These are phyloP conservation scores for Dictyostelium discoideum DNA, from an alignment of 78 protist genomes.

Conservation along the genomic window DNA sequence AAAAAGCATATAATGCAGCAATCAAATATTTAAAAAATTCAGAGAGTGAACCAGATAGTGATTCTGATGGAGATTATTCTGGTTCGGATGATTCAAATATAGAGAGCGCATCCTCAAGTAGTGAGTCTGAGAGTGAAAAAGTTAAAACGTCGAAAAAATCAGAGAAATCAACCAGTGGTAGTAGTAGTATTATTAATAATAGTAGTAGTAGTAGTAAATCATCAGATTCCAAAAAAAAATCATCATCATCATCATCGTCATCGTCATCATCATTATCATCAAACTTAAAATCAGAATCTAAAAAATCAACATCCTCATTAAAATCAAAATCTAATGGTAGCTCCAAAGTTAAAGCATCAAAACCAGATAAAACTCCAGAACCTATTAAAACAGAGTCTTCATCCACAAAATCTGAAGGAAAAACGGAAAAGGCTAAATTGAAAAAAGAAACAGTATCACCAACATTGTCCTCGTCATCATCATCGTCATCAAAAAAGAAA, in stretches of 20 bases:
- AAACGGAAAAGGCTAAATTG: not conserved
- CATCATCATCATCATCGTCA: not conserved
- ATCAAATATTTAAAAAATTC: constrained; percentile 29
- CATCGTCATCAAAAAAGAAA: not conserved
- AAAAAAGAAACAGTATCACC: not conserved
- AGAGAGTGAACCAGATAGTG: not conserved
- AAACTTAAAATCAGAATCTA: not conserved
- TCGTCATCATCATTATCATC: not conserved
- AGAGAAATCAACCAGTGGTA: not conserved
- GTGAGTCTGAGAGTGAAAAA: constrained; percentile 16
- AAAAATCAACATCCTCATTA: not conserved
- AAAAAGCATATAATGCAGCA: constrained; percentile 64
- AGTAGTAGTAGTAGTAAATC: not conserved
- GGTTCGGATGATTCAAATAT: not conserved
- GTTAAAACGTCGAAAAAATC: not conserved
- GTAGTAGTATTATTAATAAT: not conserved
- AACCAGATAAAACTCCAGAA: not conserved
- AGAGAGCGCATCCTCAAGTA: not conserved
- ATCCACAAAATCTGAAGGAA: not conserved
- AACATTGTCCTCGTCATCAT: constrained; percentile 15
- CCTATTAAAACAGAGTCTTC: not conserved
- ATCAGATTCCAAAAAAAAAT: not conserved
- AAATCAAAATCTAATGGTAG: constrained; percentile 28
- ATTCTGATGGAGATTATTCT: not conserved
- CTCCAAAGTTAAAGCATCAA: not conserved